These are phyloP conservation scores for Ceratobasidium sp. DNA, from an alignment of 1,284 basidiomycete genomes.

Conservation along the genomic window DNA sequence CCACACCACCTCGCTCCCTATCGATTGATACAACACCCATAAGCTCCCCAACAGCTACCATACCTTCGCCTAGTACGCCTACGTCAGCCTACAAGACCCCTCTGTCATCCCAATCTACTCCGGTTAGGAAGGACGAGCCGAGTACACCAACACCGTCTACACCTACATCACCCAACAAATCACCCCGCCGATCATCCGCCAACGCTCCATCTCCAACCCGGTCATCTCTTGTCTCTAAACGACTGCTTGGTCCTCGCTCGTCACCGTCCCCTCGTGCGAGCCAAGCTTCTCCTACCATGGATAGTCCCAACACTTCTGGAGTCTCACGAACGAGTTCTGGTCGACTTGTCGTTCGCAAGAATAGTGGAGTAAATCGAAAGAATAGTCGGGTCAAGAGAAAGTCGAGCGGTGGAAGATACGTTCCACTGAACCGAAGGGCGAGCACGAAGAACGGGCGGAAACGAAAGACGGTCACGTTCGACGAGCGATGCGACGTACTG, in stretches of 20 bases:
- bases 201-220: conserved; percentile 60
- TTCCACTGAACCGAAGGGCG: conserved; percentile 38
- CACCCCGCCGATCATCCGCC: conserved; percentile 21
- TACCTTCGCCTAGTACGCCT: conserved; percentile 63
- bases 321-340: conserved; percentile 34
- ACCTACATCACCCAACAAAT: conserved; percentile 20
- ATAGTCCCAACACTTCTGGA: not conserved
- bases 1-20: conserved; percentile 51
- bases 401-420: conserved; percentile 26
- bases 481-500: conserved; percentile 87
- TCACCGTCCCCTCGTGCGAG: conserved; percentile 53
- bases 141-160: conserved; percentile 15
- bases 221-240: conserved; percentile 82
- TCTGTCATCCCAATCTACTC: conserved; percentile 42
- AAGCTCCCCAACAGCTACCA: conserved; percentile 51
- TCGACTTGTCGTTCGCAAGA: conserved; percentile 12
- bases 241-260: conserved; percentile 84
- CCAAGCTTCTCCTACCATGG: conserved; percentile 7
- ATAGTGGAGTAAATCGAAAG: conserved; percentile 12
- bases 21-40: conserved; percentile 52
- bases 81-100: conserved; percentile 47
- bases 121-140: conserved; percentile 11
- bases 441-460: conserved; percentile 60
- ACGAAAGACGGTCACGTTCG: conserved; percentile 88
- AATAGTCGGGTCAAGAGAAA: conserved; percentile 23